Evolutionary conservation across 2,329 filamentous ascomycete species (phyloP).

Genomic region (Fusarium papillatum): DNA sequence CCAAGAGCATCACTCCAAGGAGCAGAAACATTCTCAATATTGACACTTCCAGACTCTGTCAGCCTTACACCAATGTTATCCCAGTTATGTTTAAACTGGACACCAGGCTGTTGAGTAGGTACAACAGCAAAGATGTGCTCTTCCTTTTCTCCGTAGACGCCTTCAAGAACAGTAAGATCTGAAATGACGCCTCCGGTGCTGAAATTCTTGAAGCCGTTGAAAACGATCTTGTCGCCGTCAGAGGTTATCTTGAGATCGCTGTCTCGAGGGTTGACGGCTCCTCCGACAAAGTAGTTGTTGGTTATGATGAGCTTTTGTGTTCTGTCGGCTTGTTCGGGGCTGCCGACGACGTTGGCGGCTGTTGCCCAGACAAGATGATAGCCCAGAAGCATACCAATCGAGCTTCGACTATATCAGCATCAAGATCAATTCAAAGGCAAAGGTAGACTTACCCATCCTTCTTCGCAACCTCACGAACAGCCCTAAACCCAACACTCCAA

Average conservation of each 20-base stretch:
- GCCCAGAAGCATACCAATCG: conserved; percentile 74
- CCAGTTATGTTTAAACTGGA: conserved; percentile 73
- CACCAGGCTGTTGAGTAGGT: conserved; percentile 68
- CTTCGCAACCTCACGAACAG: conserved; percentile 73
- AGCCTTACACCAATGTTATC: conserved; percentile 74
- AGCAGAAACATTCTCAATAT: conserved; percentile 68
- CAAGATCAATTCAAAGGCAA: not conserved
- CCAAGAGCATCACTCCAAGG: conserved; percentile 74
- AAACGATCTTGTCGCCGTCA: conserved; percentile 68
- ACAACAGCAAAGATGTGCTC: conserved; percentile 75
- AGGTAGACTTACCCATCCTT: conserved; percentile 64
- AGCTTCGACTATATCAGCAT: conserved; percentile 49
- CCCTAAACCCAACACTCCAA: conserved; percentile 67
- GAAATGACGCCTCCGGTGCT: conserved; percentile 77
- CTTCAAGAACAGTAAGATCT: conserved; percentile 75
- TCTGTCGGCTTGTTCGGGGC: conserved; percentile 69
- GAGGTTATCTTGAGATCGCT: conserved; percentile 69
- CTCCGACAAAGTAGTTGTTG: conserved; percentile 77
- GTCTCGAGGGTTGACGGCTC: conserved; percentile 76
- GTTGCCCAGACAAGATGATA: conserved; percentile 76
- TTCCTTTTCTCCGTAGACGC: conserved; percentile 68
- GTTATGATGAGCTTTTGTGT: conserved; percentile 68
- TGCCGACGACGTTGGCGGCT: conserved; percentile 72
- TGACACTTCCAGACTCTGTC: conserved; percentile 74
- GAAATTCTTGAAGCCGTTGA: conserved; percentile 75